A percentile compares a stretch with the other conserved stretches of the same genome.
Evolutionary conservation across 805 yeast species (phyloP).

Genomic region (Candida nemodendra): DNA sequence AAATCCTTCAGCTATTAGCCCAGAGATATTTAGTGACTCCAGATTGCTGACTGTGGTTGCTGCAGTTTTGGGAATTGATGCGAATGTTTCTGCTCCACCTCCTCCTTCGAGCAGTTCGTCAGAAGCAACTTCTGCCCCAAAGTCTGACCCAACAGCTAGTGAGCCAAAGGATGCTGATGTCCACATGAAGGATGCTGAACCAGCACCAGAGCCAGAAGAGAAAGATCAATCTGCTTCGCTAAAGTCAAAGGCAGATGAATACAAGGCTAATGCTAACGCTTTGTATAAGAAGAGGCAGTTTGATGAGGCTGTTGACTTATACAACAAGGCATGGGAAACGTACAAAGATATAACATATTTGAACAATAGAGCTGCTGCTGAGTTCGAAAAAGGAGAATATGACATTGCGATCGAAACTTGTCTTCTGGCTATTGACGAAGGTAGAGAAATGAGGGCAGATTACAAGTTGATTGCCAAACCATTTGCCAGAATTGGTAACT

Average conservation of each 20-base stretch:
- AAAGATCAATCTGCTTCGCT: slow-evolving; percentile 29
- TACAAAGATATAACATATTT: slow-evolving; percentile 85
- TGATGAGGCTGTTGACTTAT: slow-evolving; percentile 87
- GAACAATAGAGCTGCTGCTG: slow-evolving; percentile 97
- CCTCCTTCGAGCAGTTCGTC: slow-evolving; percentile 23
- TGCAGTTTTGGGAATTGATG: slow-evolving; percentile 78
- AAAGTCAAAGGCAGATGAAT: slow-evolving; percentile 59
- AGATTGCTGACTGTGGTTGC: slow-evolving; percentile 88
- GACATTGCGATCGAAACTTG: slow-evolving; percentile 84
- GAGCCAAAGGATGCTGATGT: slow-evolving; percentile 19
- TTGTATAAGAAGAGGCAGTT: slow-evolving; percentile 84
- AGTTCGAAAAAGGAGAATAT: slow-evolving; percentile 90
- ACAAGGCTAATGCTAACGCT: slow-evolving; percentile 82
- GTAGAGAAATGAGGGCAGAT: slow-evolving; percentile 87
- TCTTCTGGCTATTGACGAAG: slow-evolving; percentile 79
- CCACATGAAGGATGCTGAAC: slow-evolving; percentile 38
- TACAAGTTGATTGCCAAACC: slow-evolving; percentile 91
- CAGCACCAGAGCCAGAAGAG: slow-evolving; percentile 28
- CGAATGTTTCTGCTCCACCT: slow-evolving; percentile 37
- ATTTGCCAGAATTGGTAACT: slow-evolving; percentile 85
- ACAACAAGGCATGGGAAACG: slow-evolving; percentile 82
- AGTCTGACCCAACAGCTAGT: not conserved
- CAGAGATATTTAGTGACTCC: slow-evolving; percentile 73
- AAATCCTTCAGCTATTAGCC: slow-evolving; percentile 74
- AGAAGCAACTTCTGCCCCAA: slow-evolving; percentile 7